Evolutionary conservation across 2,329 filamentous ascomycete genomes (phyloP).

Genomic region (Colletotrichum euphorbiae): DNA sequence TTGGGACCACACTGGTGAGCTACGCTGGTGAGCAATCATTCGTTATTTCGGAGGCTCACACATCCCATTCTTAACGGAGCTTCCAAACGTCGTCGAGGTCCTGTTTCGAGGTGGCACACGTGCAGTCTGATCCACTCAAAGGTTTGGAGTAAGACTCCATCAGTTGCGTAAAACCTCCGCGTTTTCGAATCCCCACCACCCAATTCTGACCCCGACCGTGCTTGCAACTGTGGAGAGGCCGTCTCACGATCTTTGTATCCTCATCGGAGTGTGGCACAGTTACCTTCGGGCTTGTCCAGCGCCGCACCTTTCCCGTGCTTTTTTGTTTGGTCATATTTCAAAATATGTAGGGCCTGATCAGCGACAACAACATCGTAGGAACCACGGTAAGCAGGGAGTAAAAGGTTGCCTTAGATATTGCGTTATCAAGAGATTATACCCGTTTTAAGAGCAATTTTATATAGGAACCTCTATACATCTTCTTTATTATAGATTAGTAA

Average conservation of each 20-base stretch:
- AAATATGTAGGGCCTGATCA: too few species aligned
- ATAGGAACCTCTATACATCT: too few species aligned
- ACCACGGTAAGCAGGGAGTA: too few species aligned
- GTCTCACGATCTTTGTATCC: constrained; percentile 19
- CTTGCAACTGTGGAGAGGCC: not conserved
- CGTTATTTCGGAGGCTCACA: constrained; percentile 1
- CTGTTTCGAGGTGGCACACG: not conserved
- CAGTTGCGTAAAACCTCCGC: not conserved
- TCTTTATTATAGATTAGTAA: too few species aligned
- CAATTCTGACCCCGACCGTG: constrained; percentile 27
- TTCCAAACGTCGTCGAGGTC: not conserved
- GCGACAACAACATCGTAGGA: too few species aligned
- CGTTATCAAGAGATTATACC: too few species aligned
- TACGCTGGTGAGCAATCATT: not conserved
- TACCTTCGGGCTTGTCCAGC: constrained; percentile 13
- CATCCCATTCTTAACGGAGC: constrained; percentile 28
- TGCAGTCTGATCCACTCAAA: constrained; percentile 6
- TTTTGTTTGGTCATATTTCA: not conserved
- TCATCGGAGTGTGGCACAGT: not conserved
- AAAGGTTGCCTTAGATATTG: too few species aligned
- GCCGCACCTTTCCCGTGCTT: not conserved
- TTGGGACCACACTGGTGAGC: not conserved
- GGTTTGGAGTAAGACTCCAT: constrained; percentile 3
- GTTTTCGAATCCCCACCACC: not conserved
- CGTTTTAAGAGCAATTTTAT: too few species aligned